Base-by-base conservation (phyloP, 148 eudicot genomes). In the Cornus controversa region DNA sequence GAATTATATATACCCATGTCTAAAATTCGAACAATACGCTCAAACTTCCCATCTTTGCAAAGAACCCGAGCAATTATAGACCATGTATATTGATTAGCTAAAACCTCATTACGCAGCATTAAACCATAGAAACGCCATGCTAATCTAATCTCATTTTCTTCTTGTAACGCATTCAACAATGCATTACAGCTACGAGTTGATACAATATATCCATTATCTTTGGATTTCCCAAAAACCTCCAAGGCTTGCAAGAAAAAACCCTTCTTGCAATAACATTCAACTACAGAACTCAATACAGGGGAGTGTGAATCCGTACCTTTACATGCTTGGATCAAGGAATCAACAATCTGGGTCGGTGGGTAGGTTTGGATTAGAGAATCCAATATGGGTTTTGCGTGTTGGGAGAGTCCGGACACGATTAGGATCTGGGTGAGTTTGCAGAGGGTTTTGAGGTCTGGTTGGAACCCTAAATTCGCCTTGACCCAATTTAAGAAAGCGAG, bases 401-500 rank as follows among this genome's bases (percentile, higher is more conserved):
- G 77, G 47, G 79, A 69, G 22, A 85, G 75, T 60, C 84, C 89
- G 8, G 87, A 84, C 78, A 86, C 83, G 23, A 77, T 57, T 23
- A 86, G 74, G 57, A 90, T 78, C 23, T 75, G 84, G 67, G 74
- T 31, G 26, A 91, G 24, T 36, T 71, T 83, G 78, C 79, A 80
- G 31, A 82, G 86, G 83, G 85, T 79, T 83, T 82, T 76, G 66
- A 90, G 72, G 76, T 90, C 92, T 0, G 96, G 93, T 75, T 87
- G 69, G 53, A 96, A 91, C 75, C 82, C 83, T 81, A 89, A 78
- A 80, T 82, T 84, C 69, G 83, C 67, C 76, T 81, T 87, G n/a
- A 89, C 91, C 91, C 91, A 93, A 27, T 86, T 84, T 89, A 91
- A 93, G 90, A 93, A 96, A 79, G 68, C 20, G 71, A 90, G 85